Evolutionary conservation across 2,329 filamentous ascomycete species (phyloP), one percentile per base, ranked within the genome.

Genomic region (Pyricularia grisea): DNA sequence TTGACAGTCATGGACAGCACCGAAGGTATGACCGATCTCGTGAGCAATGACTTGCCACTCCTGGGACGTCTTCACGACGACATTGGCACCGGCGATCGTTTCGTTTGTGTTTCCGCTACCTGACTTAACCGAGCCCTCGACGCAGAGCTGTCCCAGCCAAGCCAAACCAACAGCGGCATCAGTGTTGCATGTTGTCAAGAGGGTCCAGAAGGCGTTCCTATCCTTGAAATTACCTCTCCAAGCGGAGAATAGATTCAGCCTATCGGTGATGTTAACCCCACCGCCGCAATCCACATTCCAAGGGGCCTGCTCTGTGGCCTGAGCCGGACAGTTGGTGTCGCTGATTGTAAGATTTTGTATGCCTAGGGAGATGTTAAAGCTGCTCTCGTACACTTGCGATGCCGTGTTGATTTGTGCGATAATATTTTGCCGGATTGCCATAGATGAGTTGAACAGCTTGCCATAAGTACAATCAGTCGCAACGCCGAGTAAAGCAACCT

Each of bases 41-140:
- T 98, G 94, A 33, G 94, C 94, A 79, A 98, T 92, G 70, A 98
- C 91, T 77, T 97, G 93, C 94, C 94, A 98, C 77, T 97, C 94
- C 3, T 88, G 90, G 27, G 87, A 84, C 0, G 93, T 97, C 72
- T 88, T 88, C 30, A 95, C 89, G 27, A 99, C 93, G 0, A 99
- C 92, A 76, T 97, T 98, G 71, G 94, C 90, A 36, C 92, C 92
- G 25, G 91, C 89, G 33, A 97, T 91, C 0, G 89, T 92, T 78
- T 95, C 91, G 71, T 86, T 87, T 33, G 79, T 80, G 42, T 78
- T 81, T 31, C 82, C 82, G 30, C 79, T 80, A 61, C 84, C 80
- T 25, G 87, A 84, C 5, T 81, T 81, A 66, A 85, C 83, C 2
- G 91, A 83, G 31, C 85, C 86, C 31, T 79, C 76, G 33, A 87